phyloP scores from a whole-genome alignment of 2,329 filamentous ascomycete species.

The Incumbomyces delicatus region DNA sequence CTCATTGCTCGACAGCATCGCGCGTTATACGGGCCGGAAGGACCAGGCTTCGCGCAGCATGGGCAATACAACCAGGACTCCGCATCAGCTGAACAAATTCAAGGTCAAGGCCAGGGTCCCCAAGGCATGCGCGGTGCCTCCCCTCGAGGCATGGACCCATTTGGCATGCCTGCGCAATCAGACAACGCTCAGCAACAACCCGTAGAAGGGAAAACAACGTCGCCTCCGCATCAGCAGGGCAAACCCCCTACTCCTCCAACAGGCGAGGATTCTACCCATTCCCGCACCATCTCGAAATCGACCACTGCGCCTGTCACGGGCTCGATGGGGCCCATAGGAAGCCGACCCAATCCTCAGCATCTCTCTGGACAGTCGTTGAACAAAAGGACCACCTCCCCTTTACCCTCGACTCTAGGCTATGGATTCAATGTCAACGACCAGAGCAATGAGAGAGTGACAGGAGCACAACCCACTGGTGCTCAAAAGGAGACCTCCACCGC shows the following conservation, averaged over 20 bases:
- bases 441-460: conserved; percentile 43
- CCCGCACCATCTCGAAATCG: conserved; percentile 49
- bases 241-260: conserved; percentile 81
- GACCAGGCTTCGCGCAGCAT: conserved; percentile 53
- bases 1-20: conserved; percentile 92
- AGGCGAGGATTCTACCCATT: conserved; percentile 57
- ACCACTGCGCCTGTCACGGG: conserved; percentile 45
- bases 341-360: conserved; percentile 58
- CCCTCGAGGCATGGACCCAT: conserved; percentile 68
- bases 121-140: conserved; percentile 62
- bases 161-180: conserved; percentile 38
- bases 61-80: conserved; percentile 60
- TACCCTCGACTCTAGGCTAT: conserved; percentile 77
- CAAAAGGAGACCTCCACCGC: conserved; percentile 37
- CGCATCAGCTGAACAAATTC: conserved; percentile 57
- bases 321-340: conserved; percentile 85
- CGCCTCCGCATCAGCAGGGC: conserved; percentile 50
- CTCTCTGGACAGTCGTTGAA: conserved; percentile 51
- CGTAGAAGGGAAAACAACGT: conserved; percentile 46
- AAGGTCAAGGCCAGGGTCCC: conserved; percentile 43
- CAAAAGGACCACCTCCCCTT: conserved; percentile 80
- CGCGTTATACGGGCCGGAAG: conserved; percentile 76
- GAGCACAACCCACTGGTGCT: conserved; percentile 46
- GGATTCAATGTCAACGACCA: conserved; percentile 30
- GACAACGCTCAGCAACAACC: conserved; percentile 37